These are phyloP conservation scores for Claviceps capensis DNA, from an alignment of 2,329 filamentous ascomycete genomes.

Conservation along the genomic window DNA sequence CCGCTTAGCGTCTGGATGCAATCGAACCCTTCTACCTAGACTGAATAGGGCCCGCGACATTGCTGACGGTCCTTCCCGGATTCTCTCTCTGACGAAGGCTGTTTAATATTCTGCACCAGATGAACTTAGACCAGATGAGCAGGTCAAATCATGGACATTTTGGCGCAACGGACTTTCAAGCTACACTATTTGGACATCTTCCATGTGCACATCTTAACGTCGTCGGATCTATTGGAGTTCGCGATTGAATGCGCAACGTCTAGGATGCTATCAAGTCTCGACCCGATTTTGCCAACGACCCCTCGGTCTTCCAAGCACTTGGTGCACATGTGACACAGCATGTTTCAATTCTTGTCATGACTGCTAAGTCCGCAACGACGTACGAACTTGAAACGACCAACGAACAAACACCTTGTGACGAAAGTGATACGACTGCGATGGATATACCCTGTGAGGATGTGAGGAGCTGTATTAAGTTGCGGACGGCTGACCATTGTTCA, in stretches of 20 bases:
- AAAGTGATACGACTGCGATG: slow-evolving; percentile 26
- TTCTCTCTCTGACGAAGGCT: neutral
- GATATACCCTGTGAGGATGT: slow-evolving; percentile 28
- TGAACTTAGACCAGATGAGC: neutral
- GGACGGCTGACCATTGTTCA: slow-evolving; percentile 4
- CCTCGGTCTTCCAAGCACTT: neutral
- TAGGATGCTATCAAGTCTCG: neutral
- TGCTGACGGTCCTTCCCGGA: neutral
- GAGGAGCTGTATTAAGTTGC: slow-evolving; percentile 22
- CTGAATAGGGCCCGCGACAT: neutral
- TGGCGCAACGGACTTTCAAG: neutral
- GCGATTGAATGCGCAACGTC: neutral
- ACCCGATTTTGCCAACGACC: neutral
- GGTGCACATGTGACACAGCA: slow-evolving; percentile 10
- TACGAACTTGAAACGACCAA: slow-evolving; percentile 15
- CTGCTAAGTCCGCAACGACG: slow-evolving; percentile 20
- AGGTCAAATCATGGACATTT: neutral
- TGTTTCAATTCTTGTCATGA: slow-evolving; percentile 15
- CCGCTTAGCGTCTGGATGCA: neutral
- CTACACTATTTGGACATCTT: neutral
- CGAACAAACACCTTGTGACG: slow-evolving; percentile 19
- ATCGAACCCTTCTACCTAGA: neutral
- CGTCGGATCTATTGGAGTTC: neutral
- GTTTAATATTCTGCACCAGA: neutral
- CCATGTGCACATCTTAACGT: neutral